Conservation (phyloP, 495 filamentous ascomycete genomes). For the Thermothielavioides terrestris region DNA sequence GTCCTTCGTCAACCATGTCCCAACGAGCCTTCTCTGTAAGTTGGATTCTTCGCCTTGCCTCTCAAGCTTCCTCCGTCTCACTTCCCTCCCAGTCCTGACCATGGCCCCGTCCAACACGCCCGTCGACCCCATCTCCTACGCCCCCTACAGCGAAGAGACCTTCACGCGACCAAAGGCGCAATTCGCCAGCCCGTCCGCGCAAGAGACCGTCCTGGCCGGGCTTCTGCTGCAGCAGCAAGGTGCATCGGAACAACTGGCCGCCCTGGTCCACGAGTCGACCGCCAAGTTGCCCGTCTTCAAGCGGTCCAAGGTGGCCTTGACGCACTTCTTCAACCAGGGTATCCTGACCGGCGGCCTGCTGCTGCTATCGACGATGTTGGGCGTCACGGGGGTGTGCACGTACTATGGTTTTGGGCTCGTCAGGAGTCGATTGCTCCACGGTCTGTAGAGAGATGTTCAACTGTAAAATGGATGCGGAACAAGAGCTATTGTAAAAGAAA, state of each 20-base stretch:
- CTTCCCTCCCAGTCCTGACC: slow-evolving; percentile 39
- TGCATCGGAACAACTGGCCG: not conserved
- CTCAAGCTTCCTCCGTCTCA: slow-evolving; percentile 26
- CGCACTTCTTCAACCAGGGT: not conserved
- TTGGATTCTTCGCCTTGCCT: not conserved
- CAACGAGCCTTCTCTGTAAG: slow-evolving; percentile 12
- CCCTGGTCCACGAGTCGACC: not conserved
- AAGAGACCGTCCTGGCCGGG: not conserved
- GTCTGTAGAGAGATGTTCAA: slow-evolving; percentile 3
- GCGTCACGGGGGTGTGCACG: not conserved
- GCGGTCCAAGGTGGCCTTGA: not conserved
- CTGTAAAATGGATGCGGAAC: too few species aligned
- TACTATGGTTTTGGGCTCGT: not conserved
- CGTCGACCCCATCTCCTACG: slow-evolving; percentile 10
- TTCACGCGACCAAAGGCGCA: slow-evolving; percentile 39
- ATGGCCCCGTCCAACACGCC: slow-evolving; percentile 6
- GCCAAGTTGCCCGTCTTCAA: not conserved
- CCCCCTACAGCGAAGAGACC: slow-evolving; percentile 30
- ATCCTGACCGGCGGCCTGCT: not conserved
- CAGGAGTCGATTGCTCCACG: not conserved
- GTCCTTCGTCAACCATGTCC: slow-evolving; percentile 46
- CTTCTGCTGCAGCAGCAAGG: not conserved
- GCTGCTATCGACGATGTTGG: not conserved
- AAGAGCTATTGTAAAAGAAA: too few species aligned
- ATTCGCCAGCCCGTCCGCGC: slow-evolving; percentile 12